A percentile compares a stretch with the other conserved stretches of the same genome.
Evolutionary conservation across 2,329 filamentous ascomycete genomes (phyloP).

Genomic region (Trichoderma sp.): DNA sequence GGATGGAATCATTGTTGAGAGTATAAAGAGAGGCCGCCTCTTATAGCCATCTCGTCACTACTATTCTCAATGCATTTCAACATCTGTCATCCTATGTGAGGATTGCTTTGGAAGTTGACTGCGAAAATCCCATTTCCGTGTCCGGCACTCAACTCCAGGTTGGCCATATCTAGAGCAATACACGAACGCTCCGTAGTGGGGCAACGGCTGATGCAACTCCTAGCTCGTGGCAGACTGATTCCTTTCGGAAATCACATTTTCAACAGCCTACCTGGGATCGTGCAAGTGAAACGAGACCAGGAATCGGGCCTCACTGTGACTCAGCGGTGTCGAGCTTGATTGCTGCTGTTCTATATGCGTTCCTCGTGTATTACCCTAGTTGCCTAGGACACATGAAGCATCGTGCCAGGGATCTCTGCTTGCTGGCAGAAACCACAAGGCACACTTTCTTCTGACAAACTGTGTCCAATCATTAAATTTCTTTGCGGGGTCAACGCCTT

Average conservation of each 20-base stretch:
- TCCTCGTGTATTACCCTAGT: too few species aligned
- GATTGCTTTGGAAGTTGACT: neutral
- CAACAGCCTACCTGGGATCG: too few species aligned
- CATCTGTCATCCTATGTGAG: neutral
- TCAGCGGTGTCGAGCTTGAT: too few species aligned
- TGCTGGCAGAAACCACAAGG: too few species aligned
- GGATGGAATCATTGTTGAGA: neutral
- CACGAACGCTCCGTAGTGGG: neutral
- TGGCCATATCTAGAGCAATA: constrained; percentile 10
- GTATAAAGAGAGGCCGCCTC: neutral
- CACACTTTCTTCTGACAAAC: too few species aligned
- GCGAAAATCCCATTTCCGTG: neutral
- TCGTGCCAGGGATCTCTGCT: too few species aligned
- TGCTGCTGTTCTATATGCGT: too few species aligned
- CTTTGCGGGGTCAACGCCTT: too few species aligned
- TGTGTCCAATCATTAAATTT: too few species aligned
- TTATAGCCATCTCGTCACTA: neutral
- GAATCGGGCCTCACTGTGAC: too few species aligned
- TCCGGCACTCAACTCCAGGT: neutral
- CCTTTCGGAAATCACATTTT: neutral
- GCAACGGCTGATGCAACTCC: neutral
- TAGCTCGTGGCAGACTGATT: neutral
- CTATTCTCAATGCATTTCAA: neutral
- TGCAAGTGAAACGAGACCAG: too few species aligned
- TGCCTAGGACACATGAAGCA: too few species aligned